These are phyloP conservation scores for Coelastrella sp. DNA, from an alignment of 139 green algal species.

Conservation along the genomic window DNA sequence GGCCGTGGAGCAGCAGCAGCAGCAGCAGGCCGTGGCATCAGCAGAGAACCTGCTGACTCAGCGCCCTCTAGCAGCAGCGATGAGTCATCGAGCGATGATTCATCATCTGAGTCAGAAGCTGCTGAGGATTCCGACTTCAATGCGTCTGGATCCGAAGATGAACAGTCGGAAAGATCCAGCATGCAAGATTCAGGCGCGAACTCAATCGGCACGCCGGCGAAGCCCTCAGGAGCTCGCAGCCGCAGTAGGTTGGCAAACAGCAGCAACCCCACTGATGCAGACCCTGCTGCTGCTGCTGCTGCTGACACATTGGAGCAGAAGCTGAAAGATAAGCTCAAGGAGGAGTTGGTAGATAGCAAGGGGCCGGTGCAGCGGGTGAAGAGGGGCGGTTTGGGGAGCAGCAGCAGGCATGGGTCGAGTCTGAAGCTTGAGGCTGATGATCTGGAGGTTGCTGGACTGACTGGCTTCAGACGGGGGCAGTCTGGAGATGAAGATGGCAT, in stretches of 20 bases:
- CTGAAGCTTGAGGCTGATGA: conserved; percentile 38
- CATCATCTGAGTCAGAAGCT: conserved; percentile 9
- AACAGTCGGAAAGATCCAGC: neutral
- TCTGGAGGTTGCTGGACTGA: conserved; percentile 19
- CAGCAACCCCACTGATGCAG: neutral
- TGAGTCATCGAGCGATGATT: too few species aligned
- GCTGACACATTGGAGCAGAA: neutral
- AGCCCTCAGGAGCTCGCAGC: neutral
- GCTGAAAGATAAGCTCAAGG: neutral
- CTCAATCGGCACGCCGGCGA: too few species aligned
- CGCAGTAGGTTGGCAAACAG: neutral
- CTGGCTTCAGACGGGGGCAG: neutral
- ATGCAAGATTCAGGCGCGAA: too few species aligned
- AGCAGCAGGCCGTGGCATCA: conserved; percentile 18
- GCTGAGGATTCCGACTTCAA: conserved; percentile 11
- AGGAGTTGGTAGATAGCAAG: neutral
- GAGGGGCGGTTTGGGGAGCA: neutral
- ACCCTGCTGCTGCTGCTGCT: too few species aligned
- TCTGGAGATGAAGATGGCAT: neutral
- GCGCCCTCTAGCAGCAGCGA: neutral
- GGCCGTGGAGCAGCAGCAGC: neutral
- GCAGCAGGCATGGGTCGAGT: conserved; percentile 11
- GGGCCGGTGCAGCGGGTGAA: neutral
- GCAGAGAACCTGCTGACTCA: neutral
- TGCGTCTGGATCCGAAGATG: neutral